Conservation (phyloP, 805 yeast species). For the Pichia eremophila region DNA sequence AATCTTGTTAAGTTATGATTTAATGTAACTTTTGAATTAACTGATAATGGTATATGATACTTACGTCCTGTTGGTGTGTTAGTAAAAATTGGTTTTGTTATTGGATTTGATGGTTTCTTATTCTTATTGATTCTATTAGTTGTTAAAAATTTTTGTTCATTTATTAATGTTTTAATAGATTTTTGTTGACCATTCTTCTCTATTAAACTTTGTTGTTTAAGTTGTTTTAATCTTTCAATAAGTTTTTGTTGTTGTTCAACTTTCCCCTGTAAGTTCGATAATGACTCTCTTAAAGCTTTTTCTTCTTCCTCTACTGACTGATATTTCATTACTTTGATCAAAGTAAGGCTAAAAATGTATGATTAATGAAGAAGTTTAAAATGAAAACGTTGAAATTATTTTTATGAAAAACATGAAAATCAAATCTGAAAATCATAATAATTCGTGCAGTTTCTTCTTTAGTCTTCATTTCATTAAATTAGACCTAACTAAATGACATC, state of each 20-base stretch:
- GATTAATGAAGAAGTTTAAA: too few relatives aligned
- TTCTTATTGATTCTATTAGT: background rate
- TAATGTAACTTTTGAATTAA: background rate
- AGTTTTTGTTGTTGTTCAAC: conserved; percentile 11
- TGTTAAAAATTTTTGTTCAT: background rate
- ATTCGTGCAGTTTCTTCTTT: too few relatives aligned
- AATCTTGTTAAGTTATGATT: too few relatives aligned
- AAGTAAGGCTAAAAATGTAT: too few relatives aligned
- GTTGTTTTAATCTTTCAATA: conserved; percentile 1
- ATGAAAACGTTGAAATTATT: too few relatives aligned
- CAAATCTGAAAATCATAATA: too few relatives aligned
- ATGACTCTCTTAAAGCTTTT: conserved; percentile 12
- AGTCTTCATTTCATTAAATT: too few relatives aligned
- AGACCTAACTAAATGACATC: background rate
- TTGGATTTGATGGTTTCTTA: background rate
- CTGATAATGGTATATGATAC: background rate
- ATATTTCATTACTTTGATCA: background rate
- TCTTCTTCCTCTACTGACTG: conserved; percentile 5
- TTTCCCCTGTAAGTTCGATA: conserved; percentile 10
- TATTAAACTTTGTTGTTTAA: background rate
- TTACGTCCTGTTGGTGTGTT: background rate
- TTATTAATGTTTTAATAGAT: background rate
- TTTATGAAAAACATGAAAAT: too few relatives aligned
- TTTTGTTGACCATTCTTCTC: background rate
- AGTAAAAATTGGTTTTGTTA: background rate